Evolutionary conservation across 805 yeast genomes (phyloP).

Genomic region (Yamadazyma sp.): DNA sequence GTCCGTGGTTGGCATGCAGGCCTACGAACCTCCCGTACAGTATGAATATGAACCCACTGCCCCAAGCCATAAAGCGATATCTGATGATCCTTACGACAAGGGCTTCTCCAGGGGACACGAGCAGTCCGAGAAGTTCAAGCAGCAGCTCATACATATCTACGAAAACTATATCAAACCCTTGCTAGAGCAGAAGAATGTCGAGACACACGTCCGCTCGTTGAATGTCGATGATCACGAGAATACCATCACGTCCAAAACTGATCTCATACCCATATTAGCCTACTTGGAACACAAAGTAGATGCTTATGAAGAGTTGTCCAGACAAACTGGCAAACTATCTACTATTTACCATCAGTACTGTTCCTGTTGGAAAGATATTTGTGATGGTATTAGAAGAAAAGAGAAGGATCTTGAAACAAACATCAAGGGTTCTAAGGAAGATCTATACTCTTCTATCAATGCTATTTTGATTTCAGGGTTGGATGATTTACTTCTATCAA

Average conservation of each 20-base stretch:
- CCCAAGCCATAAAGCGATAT: neutral
- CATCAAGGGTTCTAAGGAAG: constrained; percentile 9
- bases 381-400: constrained; percentile 21
- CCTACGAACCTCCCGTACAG: constrained; percentile 11
- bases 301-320: constrained; percentile 26
- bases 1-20: constrained; percentile 20
- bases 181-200: constrained; percentile 6
- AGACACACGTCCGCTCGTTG: neutral
- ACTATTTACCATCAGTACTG: constrained; percentile 28
- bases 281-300: constrained; percentile 29
- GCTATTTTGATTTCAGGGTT: constrained; percentile 8
- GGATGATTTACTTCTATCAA: constrained; percentile 8
- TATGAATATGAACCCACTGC: neutral
- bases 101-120: constrained; percentile 37
- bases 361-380: constrained; percentile 28
- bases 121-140: constrained; percentile 25
- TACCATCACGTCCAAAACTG: constrained; percentile 32
- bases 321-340: constrained; percentile 26
- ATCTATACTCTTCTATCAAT: constrained; percentile 7
- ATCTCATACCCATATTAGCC: constrained; percentile 32
- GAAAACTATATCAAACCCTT: constrained; percentile 15
- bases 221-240: constrained; percentile 34
- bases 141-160: constrained; percentile 14
- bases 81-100: constrained; percentile 30
- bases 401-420: constrained; percentile 25